A percentile compares a stretch with the other conserved stretches of the same genome.
Evolutionary conservation across 2,329 filamentous ascomycete genomes (phyloP).

Genomic region (Lasiodiplodia gonubiensis): DNA sequence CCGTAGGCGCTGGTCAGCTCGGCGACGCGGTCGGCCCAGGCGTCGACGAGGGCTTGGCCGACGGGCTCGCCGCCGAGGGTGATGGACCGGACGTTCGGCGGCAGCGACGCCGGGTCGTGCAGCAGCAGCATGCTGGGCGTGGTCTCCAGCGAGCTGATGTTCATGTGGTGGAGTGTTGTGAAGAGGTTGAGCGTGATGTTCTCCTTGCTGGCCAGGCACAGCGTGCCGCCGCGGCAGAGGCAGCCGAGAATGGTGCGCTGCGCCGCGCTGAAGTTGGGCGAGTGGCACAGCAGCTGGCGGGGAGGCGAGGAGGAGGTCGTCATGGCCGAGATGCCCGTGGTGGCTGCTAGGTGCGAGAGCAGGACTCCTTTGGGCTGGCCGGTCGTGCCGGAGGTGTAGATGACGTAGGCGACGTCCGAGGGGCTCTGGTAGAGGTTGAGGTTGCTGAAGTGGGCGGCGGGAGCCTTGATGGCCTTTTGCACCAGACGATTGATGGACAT

Average conservation of each 20-base stretch:
- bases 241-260: conserved; percentile 33
- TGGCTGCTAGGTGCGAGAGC: conserved; percentile 10
- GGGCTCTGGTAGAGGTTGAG: background rate
- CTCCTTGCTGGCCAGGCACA: conserved; percentile 62
- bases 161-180: conserved; percentile 57
- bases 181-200: conserved; percentile 56
- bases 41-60: conserved; percentile 43
- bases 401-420: background rate
- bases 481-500: background rate
- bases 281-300: conserved; percentile 2
- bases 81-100: conserved; percentile 38
- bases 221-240: conserved; percentile 50
- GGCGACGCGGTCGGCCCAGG: conserved; percentile 45
- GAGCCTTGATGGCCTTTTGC: background rate
- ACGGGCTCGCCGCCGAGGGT: conserved; percentile 43
- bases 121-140: conserved; percentile 50
- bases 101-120: conserved; percentile 35
- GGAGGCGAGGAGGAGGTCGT: too few species aligned
- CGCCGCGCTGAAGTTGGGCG: background rate
- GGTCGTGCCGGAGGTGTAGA: conserved; percentile 23
- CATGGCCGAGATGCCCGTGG: background rate
- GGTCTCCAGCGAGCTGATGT: conserved; percentile 55
- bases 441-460: background rate
- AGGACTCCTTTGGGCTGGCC: conserved; percentile 26
- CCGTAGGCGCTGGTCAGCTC: conserved; percentile 49